These are phyloP conservation scores for Dichotomopilus funicola DNA, from an alignment of 2,329 filamentous ascomycete genomes.

Conservation along the genomic window DNA sequence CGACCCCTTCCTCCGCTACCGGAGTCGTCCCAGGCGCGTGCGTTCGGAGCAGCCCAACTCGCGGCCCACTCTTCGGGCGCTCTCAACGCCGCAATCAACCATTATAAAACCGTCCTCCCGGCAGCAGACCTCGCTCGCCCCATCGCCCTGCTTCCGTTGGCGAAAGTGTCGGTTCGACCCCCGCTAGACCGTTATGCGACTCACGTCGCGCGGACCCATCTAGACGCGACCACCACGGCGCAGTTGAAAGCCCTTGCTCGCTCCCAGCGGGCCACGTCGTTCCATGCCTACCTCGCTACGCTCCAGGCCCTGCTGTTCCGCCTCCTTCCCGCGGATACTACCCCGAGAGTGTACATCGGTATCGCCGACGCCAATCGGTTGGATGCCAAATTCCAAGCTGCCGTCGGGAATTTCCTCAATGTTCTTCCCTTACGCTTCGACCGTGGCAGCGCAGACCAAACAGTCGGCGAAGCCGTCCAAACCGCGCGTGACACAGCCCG, in stretches of 20 bases:
- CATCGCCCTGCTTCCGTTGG: not conserved
- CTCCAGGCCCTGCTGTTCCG: not conserved
- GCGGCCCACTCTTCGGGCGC: not conserved
- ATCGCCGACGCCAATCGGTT: not conserved
- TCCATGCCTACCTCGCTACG: not conserved
- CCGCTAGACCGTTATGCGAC: not conserved
- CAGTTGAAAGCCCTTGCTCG: not conserved
- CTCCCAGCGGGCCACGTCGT: not conserved
- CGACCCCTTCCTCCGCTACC: not conserved
- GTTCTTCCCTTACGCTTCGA: not conserved
- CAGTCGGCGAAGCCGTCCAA: not conserved
- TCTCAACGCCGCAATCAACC: not conserved
- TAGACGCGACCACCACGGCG: not conserved
- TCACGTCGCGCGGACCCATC: not conserved
- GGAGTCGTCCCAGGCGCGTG: not conserved
- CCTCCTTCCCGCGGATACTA: not conserved
- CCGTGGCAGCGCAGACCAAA: not conserved
- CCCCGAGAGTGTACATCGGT: not conserved
- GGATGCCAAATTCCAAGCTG: not conserved
- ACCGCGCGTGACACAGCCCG: not conserved
- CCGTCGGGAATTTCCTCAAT: not conserved
- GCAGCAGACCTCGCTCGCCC: not conserved
- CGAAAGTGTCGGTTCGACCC: not conserved
- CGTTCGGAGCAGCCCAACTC: not conserved
- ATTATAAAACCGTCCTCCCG: not conserved